phyloP scores from a whole-genome alignment of 306 rosid genomes.

The Medicago truncatula region MtrunA17r5.0-ANR NC_053043.1:2717001-2717500 shows the following conservation, averaged over 20 bases:
- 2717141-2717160: background rate
- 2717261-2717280: conserved; percentile 48
- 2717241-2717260: conserved; percentile 22
- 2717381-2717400: conserved; percentile 42
- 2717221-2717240: background rate
- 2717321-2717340: conserved; percentile 56
- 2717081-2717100: conserved; percentile 37
- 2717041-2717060: conserved; percentile 31
- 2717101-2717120: conserved; percentile 34
- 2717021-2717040: conserved; percentile 8
- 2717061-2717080: conserved; percentile 41
- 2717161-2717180: conserved; percentile 43
- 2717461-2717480: conserved; percentile 7
- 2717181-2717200: conserved; percentile 26
- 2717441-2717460: background rate
- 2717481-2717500: background rate
- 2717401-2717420: conserved; percentile 33
- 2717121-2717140: conserved; percentile 27
- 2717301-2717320: conserved; percentile 43
- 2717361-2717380: conserved; percentile 39
- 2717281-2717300: conserved; percentile 32
- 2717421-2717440: background rate
- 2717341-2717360: conserved; percentile 28
- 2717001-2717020: conserved; percentile 40
- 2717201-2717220: conserved; percentile 37